phyloP scores from a whole-genome alignment of 2,329 filamentous ascomycete species.

The Pseudogymnoascus sp. region DNA sequence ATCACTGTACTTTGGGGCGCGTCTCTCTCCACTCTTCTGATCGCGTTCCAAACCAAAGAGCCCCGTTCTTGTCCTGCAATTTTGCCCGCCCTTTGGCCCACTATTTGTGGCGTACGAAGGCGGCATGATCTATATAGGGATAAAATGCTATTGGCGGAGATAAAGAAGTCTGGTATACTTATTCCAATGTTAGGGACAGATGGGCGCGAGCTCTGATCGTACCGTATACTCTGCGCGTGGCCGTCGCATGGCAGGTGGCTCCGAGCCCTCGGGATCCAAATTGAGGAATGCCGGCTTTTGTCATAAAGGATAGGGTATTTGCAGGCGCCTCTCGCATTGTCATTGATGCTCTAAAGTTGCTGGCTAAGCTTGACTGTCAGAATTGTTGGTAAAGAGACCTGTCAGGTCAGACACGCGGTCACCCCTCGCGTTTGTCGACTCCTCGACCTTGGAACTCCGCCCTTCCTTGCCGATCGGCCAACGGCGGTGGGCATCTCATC shows the following conservation, averaged over 20 bases:
- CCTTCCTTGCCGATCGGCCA: neutral
- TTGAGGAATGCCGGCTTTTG: neutral
- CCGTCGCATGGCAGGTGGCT: neutral
- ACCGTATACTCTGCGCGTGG: neutral
- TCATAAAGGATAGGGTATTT: neutral
- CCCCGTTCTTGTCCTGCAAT: neutral
- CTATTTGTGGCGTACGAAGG: neutral
- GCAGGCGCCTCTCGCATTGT: neutral
- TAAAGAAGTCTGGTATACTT: neutral
- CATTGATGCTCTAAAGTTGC: neutral
- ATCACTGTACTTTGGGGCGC: neutral
- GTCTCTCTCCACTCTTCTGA: neutral
- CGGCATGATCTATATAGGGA: neutral
- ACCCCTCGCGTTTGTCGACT: neutral
- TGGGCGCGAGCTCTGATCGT: neutral
- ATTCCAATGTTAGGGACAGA: neutral
- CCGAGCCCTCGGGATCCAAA: neutral
- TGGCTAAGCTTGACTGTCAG: neutral
- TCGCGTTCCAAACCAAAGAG: neutral
- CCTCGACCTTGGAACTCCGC: neutral
- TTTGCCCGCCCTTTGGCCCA: neutral
- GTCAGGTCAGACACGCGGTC: neutral
- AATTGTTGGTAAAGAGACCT: neutral
- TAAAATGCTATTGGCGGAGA: neutral
- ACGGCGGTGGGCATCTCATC: neutral